These are phyloP conservation scores for Stephanodiscus minutulus DNA, from an alignment of 108 stramenopile genomes.

Conservation along the genomic window DNA sequence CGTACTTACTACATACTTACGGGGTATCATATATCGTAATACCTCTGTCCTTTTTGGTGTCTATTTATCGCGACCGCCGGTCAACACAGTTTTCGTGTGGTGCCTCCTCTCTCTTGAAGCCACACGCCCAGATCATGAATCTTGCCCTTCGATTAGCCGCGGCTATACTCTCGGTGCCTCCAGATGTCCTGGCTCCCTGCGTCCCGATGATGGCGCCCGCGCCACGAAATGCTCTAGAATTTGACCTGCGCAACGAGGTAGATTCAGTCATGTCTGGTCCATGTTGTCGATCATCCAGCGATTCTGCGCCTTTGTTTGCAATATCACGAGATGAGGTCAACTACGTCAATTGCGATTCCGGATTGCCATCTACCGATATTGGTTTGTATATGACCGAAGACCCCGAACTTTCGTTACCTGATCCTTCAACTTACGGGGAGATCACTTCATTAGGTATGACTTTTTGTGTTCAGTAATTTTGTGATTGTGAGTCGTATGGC, in stretches of 20 bases:
- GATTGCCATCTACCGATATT: slow-evolving; percentile 22
- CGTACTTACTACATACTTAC: no score
- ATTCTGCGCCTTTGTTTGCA: slow-evolving; percentile 39
- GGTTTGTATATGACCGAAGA: slow-evolving; percentile 19
- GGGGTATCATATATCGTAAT: no score
- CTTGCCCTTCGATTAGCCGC: slow-evolving; percentile 53
- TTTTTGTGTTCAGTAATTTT: slow-evolving; percentile 3
- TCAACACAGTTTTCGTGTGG: no score
- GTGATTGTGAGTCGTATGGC: neutral
- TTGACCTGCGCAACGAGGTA: slow-evolving; percentile 43
- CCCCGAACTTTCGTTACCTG: neutral
- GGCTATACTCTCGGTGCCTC: slow-evolving; percentile 57
- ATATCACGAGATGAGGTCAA: slow-evolving; percentile 35
- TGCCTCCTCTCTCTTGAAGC: no score
- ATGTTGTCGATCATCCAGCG: slow-evolving; percentile 33
- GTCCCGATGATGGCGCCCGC: slow-evolving; percentile 66
- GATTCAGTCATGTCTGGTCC: slow-evolving; percentile 33
- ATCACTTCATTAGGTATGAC: slow-evolving; percentile 57
- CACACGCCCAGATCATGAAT: slow-evolving; percentile 28
- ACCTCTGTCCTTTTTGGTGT: no score
- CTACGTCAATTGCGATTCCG: slow-evolving; percentile 40
- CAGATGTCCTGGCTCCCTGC: slow-evolving; percentile 56
- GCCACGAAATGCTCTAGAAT: slow-evolving; percentile 40
- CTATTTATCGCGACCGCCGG: no score
- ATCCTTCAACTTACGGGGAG: slow-evolving; percentile 69